A percentile compares a stretch with the other conserved stretches of the same genome.
phyloP scores from a whole-genome alignment of 257 asterid species.

The Solanum chilense region DNA sequence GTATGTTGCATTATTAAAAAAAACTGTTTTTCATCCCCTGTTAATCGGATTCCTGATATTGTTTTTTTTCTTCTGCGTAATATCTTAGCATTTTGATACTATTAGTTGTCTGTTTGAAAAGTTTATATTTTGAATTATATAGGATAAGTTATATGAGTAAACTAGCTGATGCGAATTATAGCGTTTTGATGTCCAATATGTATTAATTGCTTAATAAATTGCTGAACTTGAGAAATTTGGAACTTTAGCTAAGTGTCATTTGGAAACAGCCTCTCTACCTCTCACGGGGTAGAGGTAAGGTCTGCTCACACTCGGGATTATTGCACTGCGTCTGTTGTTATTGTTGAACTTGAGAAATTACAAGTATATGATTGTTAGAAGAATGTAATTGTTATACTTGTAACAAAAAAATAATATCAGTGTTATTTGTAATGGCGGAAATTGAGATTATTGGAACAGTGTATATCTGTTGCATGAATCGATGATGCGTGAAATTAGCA shows the following conservation, averaged over 20 bases:
- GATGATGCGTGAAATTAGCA: neutral
- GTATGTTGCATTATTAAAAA: neutral
- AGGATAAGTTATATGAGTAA: neutral
- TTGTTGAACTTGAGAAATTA: neutral
- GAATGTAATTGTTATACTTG: neutral
- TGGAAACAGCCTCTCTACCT: neutral
- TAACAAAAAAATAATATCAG: neutral
- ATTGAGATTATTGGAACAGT: neutral
- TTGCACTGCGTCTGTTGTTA: neutral
- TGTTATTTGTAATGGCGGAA: neutral
- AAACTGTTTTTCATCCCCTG: neutral
- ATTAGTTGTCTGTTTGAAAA: neutral
- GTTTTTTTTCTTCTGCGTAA: neutral
- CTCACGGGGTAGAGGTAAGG: neutral
- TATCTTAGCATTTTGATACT: neutral
- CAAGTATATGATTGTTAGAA: neutral
- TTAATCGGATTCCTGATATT: neutral
- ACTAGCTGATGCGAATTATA: neutral
- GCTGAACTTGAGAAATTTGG: neutral
- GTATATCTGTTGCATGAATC: neutral
- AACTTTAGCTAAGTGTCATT: neutral
- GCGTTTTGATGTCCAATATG: neutral
- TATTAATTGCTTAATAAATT: neutral
- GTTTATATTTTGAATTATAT: neutral
- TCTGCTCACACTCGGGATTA: too few relatives aligned